phyloP scores from a whole-genome alignment of 2,329 filamentous ascomycete species.

The Amylocarpus encephaloides region DNA sequence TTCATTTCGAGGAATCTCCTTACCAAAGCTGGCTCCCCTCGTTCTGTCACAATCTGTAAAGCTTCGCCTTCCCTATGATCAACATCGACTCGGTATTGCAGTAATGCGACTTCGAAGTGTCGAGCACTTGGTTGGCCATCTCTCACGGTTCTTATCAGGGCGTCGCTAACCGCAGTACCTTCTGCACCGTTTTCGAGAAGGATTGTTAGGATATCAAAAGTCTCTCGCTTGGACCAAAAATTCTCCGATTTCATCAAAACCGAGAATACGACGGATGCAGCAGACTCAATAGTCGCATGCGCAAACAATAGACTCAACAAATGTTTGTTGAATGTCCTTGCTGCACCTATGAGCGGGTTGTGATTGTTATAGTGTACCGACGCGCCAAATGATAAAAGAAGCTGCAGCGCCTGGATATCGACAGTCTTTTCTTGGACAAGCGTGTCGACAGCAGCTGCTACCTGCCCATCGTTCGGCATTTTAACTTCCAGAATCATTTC shows the following conservation, averaged over 20 bases:
- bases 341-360: background rate
- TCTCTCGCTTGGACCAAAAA: conserved; percentile 3
- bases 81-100: conserved; percentile 46
- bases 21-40: conserved; percentile 44
- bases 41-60: conserved; percentile 46
- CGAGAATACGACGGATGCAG: conserved; percentile 6
- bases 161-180: conserved; percentile 45
- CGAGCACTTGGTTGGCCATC: conserved; percentile 44
- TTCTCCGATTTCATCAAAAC: background rate
- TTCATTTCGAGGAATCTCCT: conserved; percentile 43
- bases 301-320: conserved; percentile 2
- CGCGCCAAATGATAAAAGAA: conserved; percentile 40
- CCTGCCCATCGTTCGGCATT: conserved; percentile 34
- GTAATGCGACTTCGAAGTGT: conserved; percentile 42
- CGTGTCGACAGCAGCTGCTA: conserved; percentile 1
- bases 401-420: conserved; percentile 38
- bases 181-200: conserved; percentile 44
- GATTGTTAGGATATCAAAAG: conserved; percentile 33
- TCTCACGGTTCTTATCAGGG: conserved; percentile 46
- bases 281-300: conserved; percentile 2
- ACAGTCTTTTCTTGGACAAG: conserved; percentile 37
- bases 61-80: conserved; percentile 48
- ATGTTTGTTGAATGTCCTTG: conserved; percentile 1
- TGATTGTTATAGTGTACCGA: conserved; percentile 22
- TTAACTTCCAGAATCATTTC: conserved; percentile 1